Percentiles rank a stretch among this genome's conserved stretches.
Conservation (phyloP, 352 stramenopile species). For the Salisapilia sapeloensis region DNA sequence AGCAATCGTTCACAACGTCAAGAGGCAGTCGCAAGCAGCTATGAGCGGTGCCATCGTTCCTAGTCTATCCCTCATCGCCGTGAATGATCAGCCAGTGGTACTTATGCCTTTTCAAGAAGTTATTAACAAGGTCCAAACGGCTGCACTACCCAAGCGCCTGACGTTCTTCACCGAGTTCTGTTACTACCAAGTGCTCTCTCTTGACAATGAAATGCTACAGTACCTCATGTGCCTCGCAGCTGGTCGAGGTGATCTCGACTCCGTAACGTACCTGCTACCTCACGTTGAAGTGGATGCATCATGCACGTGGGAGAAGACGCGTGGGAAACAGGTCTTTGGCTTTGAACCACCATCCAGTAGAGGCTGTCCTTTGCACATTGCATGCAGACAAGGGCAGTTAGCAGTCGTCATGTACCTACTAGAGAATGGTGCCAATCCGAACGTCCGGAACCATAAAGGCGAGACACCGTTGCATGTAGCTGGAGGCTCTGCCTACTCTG, state of each 20-base stretch:
- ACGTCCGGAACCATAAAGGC: conserved; percentile 36
- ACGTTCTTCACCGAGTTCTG: conserved; percentile 77
- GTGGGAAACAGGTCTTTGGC: conserved; percentile 51
- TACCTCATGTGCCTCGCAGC: conserved; percentile 61
- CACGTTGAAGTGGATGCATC: conserved; percentile 43
- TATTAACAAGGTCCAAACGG: conserved; percentile 31
- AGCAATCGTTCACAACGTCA: conserved; percentile 54
- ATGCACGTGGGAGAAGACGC: conserved; percentile 50
- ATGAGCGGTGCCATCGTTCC: conserved; percentile 47
- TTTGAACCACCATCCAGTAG: conserved; percentile 39
- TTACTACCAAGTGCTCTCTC: conserved; percentile 65
- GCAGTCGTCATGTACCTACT: conserved; percentile 53
- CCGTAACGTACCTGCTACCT: conserved; percentile 29
- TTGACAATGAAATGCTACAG: conserved; percentile 64
- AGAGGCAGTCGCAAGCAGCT: conserved; percentile 66
- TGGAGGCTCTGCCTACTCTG: conserved; percentile 29
- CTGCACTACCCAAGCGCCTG: conserved; percentile 53
- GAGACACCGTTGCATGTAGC: conserved; percentile 53
- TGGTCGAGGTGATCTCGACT: conserved; percentile 49
- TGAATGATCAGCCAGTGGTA: conserved; percentile 72
- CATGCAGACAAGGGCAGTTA: conserved; percentile 30
- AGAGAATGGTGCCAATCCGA: conserved; percentile 21
- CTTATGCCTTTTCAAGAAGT: conserved; percentile 71
- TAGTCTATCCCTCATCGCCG: conserved; percentile 56
- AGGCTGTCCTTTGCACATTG: conserved; percentile 42